Base-by-base conservation (phyloP, 2,329 filamentous ascomycete species). In the Fusarium illudens region DNA sequence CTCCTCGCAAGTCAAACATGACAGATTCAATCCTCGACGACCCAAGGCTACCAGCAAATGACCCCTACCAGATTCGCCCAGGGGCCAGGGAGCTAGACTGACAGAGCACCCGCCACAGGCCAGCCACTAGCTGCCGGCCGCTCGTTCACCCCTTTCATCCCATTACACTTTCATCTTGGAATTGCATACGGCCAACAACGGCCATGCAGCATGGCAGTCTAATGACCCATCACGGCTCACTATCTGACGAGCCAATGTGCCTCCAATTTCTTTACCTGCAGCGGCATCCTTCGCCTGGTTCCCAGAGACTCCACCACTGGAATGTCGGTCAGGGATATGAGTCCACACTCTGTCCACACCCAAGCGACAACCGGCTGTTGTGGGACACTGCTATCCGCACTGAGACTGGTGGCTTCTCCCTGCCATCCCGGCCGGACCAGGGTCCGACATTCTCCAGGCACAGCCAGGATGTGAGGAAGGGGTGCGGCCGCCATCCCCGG, bases 301-400 rank as follows among this genome's bases (percentile, higher is more conserved):
- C 63, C 50, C 60, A 63, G 36, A 51, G 52, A 55, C 65, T 42
- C 73, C 73, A 74, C 71, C 54, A 32, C 32, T 62, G 62, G 68
- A 75, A 74, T 74, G 73, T 75, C 74, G 74, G 74, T 74, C 74
- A 75, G 73, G 74, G 74, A 75, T 75, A 60, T 67, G 62, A 67
- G 64, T 49, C 68, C 71, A 72, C 73, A 58, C 58, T 56, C 59
- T 54, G 44, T 39, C 22, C 54, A 61, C 32, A 50, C 32, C 51
- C 50, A 48, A 56, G 46, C 60, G 58, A 70, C 48, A 37, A 52
- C 67, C 68, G 58, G 61, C 64, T 56, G 60, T 56, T 70, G 64
- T 68, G 65, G 71, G 58, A 70, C 69, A 57, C 67, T 63, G 53
- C 57, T 64, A 55, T 56, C 64, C 58, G 34, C 32, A 65, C 62